These are phyloP conservation scores for Cantharellus cinnabarinus DNA, from an alignment of 768 basidiomycete species.

Conservation along the genomic window DNA sequence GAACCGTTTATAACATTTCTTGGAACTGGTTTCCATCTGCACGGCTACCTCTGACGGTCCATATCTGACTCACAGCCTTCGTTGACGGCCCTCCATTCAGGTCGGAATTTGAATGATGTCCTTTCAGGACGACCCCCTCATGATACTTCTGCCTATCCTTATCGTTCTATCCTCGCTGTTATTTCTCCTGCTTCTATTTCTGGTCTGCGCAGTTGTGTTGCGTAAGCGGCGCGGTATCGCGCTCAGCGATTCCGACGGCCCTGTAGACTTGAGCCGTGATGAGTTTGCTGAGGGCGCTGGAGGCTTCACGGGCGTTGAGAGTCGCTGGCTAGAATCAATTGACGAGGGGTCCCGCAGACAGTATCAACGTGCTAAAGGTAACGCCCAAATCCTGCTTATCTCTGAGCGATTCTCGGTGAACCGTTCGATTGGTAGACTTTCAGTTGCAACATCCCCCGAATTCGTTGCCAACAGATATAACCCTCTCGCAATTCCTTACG, in stretches of 20 bases:
- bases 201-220: conserved; percentile 73
- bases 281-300: conserved; percentile 83
- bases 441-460: conserved; percentile 83
- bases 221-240: conserved; percentile 56
- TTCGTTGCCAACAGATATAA: conserved; percentile 95
- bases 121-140: conserved; percentile 32
- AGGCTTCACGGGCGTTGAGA: conserved; percentile 79
- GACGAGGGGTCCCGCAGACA: conserved; percentile 41
- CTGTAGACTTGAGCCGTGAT: conserved; percentile 80
- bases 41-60: neutral
- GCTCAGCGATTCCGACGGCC: conserved; percentile 74
- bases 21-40: neutral
- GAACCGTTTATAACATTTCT: neutral
- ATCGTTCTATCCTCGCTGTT: conserved; percentile 86
- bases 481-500: conserved; percentile 91
- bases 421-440: conserved; percentile 30
- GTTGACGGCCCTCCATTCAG: neutral
- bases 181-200: conserved; percentile 78
- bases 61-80: neutral
- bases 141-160: conserved; percentile 81
- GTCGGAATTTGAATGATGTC: neutral
- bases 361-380: conserved; percentile 80
- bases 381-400: conserved; percentile 10
- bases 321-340: conserved; percentile 79
- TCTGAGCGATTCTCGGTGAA: neutral